Evolutionary conservation across 179 eudicot genomes (phyloP), one percentile per base, ranked within the genome.

Genomic region (Camellia oleifera): DNA sequence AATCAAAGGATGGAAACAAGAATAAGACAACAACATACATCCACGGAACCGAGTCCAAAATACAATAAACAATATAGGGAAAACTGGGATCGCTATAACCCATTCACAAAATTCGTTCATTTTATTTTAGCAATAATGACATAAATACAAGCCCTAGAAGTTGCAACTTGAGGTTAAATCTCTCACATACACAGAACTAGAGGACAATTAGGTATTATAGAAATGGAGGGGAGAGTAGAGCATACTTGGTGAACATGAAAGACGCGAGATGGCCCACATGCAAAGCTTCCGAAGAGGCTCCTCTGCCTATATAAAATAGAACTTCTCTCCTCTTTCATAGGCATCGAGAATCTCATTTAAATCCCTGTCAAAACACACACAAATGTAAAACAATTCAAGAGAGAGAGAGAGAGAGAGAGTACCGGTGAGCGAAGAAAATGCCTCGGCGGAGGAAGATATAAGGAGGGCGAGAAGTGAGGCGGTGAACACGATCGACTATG

Each of bases 231-330:
- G 40, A 32, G 40, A 32, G 40, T 2, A 32, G 60, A 67, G 46
- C 83, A 72, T 91, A 95, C 98, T 95, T 95, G 76, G 98, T 95
- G 81, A 95, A 95, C 98, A 93, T 93, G 75, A 95, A 95, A 8
- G 98, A 98, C 17, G 93, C 81, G 32, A 95, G 90, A 92, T 95
- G 98, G 7, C 98, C 98, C 87, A 95, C 83, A 89, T 95, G 98
- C 88, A 95, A 77, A 11, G 98, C 88, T 85, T 95, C 98, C 3
- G 98, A 95, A 0, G 98, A 95, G 2, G 98, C 97, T 9, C 98
- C 98, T 72, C 98, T 88, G 15, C 98, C 98, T 0, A 98, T 95
- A 82, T 95, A 95, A 72, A 95, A 79, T 93, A 95, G 63, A 95
- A 95, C 87, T 92, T 95, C 46, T 93, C 90, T 17, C 98, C 95